phyloP scores from a whole-genome alignment of 108 stramenopile species.

The Cyclotella sp. region DNA sequence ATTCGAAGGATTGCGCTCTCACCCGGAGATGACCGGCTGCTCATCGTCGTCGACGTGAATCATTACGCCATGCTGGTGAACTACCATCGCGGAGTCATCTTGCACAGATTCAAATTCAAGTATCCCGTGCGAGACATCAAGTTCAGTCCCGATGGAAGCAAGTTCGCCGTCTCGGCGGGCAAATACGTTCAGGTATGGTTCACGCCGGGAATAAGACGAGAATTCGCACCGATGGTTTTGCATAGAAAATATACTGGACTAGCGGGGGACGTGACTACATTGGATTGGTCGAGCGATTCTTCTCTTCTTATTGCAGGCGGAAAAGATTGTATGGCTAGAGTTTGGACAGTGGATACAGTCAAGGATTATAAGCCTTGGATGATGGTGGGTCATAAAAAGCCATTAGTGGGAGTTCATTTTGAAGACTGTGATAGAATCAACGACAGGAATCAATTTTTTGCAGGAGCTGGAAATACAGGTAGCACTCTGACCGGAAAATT shows the following conservation, averaged over 20 bases:
- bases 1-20: constrained; percentile 89
- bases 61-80: constrained; percentile 83
- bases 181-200: constrained; percentile 95
- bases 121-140: constrained; percentile 73
- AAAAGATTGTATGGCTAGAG: constrained; percentile 84
- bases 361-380: constrained; percentile 80
- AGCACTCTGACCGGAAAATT: constrained; percentile 37
- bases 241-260: constrained; percentile 92
- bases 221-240: constrained; percentile 93
- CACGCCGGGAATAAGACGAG: constrained; percentile 83
- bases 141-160: constrained; percentile 90
- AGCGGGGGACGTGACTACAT: constrained; percentile 78
- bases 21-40: constrained; percentile 79
- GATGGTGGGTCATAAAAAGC: constrained; percentile 85
- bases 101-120: constrained; percentile 96
- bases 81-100: constrained; percentile 82
- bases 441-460: constrained; percentile 51
- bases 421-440: constrained; percentile 46
- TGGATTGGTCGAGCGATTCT: constrained; percentile 93
- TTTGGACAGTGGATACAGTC: constrained; percentile 90
- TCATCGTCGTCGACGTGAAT: constrained; percentile 87
- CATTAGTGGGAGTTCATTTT: constrained; percentile 81
- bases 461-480: constrained; percentile 38
- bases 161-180: constrained; percentile 93
- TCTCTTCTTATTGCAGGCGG: constrained; percentile 84